Conservation (phyloP, 805 yeast species). For the Hanseniaspora jakobsenii region DNA sequence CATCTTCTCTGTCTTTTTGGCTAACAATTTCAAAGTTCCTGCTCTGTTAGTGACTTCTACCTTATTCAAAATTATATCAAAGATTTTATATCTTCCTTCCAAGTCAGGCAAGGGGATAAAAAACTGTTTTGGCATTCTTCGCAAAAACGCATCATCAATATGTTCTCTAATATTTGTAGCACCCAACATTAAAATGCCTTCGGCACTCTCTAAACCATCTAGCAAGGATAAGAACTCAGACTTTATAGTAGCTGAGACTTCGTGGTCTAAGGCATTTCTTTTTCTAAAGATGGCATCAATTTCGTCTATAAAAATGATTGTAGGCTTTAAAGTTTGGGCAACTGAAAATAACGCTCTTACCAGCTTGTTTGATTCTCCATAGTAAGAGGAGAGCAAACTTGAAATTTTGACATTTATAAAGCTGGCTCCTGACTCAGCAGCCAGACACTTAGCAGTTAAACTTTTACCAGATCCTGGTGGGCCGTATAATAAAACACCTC, state of each 20-base stretch:
- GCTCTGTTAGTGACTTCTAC: conserved; percentile 70
- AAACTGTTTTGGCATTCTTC: conserved; percentile 91
- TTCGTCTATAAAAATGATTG: conserved; percentile 93
- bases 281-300: conserved; percentile 97
- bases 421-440: conserved; percentile 95
- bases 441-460: conserved; percentile 92
- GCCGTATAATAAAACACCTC: conserved; percentile 79
- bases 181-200: conserved; percentile 86
- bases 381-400: conserved; percentile 94
- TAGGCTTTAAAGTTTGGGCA: conserved; percentile 94
- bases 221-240: conserved; percentile 92
- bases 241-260: conserved; percentile 89
- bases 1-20: conserved; percentile 91
- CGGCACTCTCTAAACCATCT: conserved; percentile 95
- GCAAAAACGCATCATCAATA: conserved; percentile 89
- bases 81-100: conserved; percentile 88
- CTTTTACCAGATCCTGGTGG: conserved; percentile 99
- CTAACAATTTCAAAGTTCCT: conserved; percentile 65
- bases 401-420: conserved; percentile 93
- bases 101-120: conserved; percentile 89
- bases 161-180: conserved; percentile 99
- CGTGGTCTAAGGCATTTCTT: conserved; percentile 95
- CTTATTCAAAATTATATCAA: conserved; percentile 80
- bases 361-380: conserved; percentile 95
- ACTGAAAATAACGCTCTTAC: conserved; percentile 87